A percentile compares a stretch with the other conserved stretches of the same genome.
Evolutionary conservation across 129 eudicot genomes (phyloP).

Genomic region (Tagetes patula): DNA sequence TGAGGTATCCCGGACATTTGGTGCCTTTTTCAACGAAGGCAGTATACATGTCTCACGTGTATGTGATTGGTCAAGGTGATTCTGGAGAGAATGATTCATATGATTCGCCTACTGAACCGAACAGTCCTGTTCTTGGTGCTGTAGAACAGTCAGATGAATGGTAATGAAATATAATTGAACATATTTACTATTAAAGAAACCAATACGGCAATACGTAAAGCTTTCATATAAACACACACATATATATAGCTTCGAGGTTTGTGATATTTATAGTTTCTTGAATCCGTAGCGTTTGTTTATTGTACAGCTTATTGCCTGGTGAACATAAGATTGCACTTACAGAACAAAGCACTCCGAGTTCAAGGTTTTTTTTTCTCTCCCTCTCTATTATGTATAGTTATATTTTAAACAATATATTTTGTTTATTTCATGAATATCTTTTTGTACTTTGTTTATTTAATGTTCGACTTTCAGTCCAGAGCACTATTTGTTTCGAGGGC

Average conservation of each 20-base stretch:
- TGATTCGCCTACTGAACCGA: conserved; percentile 95
- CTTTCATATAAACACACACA: not conserved
- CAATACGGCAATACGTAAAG: not conserved
- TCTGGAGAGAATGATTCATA: conserved; percentile 97
- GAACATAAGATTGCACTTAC: conserved; percentile 73
- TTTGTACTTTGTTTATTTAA: not conserved
- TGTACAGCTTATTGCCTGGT: conserved; percentile 64
- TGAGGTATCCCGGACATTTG: conserved; percentile 92
- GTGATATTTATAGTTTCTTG: not conserved
- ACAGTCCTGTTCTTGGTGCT: conserved; percentile 89
- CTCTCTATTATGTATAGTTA: not conserved
- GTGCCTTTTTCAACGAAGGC: conserved; percentile 81
- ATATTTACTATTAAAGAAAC: not conserved
- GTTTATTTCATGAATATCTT: not conserved
- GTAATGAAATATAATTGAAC: conserved; percentile 33
- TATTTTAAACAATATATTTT: not conserved
- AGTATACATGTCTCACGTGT: conserved; percentile 71
- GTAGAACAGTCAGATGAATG: conserved; percentile 73
- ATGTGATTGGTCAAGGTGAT: conserved; percentile 95
- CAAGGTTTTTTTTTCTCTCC: conserved; percentile 53
- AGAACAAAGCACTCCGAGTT: conserved; percentile 83
- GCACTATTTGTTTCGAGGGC: conserved; percentile 64
- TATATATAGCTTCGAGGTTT: not conserved
- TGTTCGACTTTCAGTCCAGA: conserved; percentile 62
- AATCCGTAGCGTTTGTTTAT: not conserved